These are phyloP conservation scores for Arthrobotrys pseudoclavata DNA, from an alignment of 2,329 filamentous ascomycete genomes.

Conservation along the genomic window DNA sequence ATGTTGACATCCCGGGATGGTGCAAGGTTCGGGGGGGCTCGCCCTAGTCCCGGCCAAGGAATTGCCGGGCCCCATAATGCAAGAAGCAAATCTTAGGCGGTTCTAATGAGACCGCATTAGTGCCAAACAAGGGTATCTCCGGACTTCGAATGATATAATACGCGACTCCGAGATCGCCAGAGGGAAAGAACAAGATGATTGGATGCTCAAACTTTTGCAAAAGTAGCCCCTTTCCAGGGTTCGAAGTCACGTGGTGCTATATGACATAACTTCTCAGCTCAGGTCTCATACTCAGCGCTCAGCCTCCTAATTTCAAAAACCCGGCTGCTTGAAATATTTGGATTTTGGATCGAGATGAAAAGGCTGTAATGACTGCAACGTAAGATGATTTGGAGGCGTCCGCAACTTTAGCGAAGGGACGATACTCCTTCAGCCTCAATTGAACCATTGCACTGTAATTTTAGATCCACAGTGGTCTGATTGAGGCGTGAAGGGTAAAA, in stretches of 20 bases:
- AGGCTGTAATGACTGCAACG: slow-evolving; percentile 17
- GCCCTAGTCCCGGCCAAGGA: not conserved
- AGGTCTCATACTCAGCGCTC: not conserved
- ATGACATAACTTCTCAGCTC: slow-evolving; percentile 5
- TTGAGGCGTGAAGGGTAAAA: slow-evolving; percentile 22
- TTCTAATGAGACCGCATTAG: not conserved
- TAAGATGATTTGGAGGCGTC: slow-evolving; percentile 33
- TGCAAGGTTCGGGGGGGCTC: not conserved
- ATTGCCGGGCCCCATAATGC: slow-evolving; percentile 4
- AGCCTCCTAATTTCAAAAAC: slow-evolving; percentile 21
- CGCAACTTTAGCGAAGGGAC: slow-evolving; percentile 17
- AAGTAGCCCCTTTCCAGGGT: not conserved
- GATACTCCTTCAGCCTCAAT: slow-evolving; percentile 24
- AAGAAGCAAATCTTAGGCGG: slow-evolving; percentile 10
- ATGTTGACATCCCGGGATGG: not conserved
- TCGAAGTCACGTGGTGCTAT: slow-evolving; percentile 3
- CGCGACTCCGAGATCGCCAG: slow-evolving; percentile 15
- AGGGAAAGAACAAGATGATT: not conserved
- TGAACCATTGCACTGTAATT: slow-evolving; percentile 11
- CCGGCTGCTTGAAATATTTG: slow-evolving; percentile 11
- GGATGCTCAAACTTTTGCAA: not conserved
- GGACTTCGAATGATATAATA: slow-evolving; percentile 24
- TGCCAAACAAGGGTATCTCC: slow-evolving; percentile 10
- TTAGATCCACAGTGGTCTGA: slow-evolving; percentile 30
- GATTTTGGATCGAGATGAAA: slow-evolving; percentile 21